Evolutionary conservation across 2,329 filamentous ascomycete genomes (phyloP), one percentile per base, ranked within the genome.

Genomic region (Onygenales sp.): DNA sequence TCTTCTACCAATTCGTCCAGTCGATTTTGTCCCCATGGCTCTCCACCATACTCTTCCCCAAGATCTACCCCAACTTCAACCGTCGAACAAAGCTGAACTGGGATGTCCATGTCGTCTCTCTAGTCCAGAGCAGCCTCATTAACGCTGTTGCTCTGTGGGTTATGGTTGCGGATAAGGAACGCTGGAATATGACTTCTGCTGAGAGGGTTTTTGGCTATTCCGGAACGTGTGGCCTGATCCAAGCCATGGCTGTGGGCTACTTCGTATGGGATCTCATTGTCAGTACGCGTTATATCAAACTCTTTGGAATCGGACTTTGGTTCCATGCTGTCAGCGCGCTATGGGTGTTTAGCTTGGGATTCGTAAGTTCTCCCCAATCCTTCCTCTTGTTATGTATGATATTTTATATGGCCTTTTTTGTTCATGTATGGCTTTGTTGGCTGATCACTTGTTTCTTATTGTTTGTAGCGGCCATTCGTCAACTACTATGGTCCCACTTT

Each of bases 401-500:
- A 41, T 53, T 36, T 43, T 44, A 11, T 44, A 43, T 38, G 35
- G 14, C 55, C 42, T 46, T 46, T 51, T 53, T 54, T 54, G 31
- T 35, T 32, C 10, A 6, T 8, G 11, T 32, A 45, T 17, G 27
- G 5, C 7, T 21, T 36, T 14, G 32, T 35, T 10, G 27, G 38
- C 45, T 48, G 38, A 48, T 48, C 7, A 21, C 14, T 13, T 38
- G 21, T 21, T 11, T 38, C 32, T 14, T 35, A 38, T 49, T 14
- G 14, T 36, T 46, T 32, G 51, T 62, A 85, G 82, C 75, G 82
- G 58, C 82, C 82, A 2, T 85, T 85, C 63, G 70, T 83, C 56
- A 83, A 84, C 66, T 85, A 76, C 72, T 85, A 84, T 66, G 79
- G 75, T 14, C 79, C 81, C 0, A 77, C 77, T 5, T 85, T 85